Base-by-base conservation (phyloP, 2,329 filamentous ascomycete species). In the Triangularia setosa region DNA sequence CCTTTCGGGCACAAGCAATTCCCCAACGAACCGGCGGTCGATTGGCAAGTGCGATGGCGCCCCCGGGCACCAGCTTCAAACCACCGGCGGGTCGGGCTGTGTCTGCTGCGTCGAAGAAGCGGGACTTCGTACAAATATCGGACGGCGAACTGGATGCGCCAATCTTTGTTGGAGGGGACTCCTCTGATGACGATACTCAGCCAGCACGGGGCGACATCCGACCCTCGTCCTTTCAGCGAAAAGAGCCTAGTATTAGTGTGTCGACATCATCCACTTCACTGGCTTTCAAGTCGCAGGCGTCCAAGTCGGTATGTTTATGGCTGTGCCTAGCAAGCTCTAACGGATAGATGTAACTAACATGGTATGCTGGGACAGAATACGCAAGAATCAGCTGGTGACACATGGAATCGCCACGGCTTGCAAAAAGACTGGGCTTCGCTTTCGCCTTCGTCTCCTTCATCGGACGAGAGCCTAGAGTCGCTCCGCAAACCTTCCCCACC, bases 11-110 rank as follows among this genome's bases (percentile, higher is more conserved):
- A 14, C 61, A 70, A 72, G 59, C 27, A 62, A 72, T 25, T 69
- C 69, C 35, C 27, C 24, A 58, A 65, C 64, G 65, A 67, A 68
- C 62, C 48, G 67, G 63, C 11, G 70, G 66, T 18, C 70, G 67
- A 28, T 61, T 79, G 25, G 71, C 68, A 28, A 69, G 81, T 67
- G 78, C 86, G 54, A 90, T 96, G 80, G 90, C 91, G 35, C 91
- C 92, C 27, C 84, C 87, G 55, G 90, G 92, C 6, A 96, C 92
- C 0, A 76, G 82, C 9, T 94, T 90, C 72, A 84, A 85, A n/a
- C 57, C 73, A 4, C 69, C 70, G 3, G 73, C 75, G 27, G 69
- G 65, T 23, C 66, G 70, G 33, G 61, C 72, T 21, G 12, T 66
- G 66, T 68, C 58, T 63, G n/a, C 69, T 23, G 68, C 68, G 21